Evolutionary conservation across 106 monocot species (phyloP), one percentile per base, ranked within the genome.

Genomic region (Acorus calamus): DNA sequence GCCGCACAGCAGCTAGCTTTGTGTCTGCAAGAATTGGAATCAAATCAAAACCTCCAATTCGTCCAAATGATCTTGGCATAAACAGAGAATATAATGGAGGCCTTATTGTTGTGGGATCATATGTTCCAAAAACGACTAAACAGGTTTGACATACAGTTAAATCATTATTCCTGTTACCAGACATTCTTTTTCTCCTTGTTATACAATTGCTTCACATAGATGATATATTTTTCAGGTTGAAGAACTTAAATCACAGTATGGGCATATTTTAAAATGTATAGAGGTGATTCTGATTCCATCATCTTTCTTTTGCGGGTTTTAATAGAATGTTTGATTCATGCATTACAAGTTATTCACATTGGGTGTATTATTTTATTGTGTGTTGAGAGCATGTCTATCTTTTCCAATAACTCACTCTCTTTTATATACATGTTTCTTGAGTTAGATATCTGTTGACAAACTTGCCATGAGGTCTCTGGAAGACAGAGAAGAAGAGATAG

Each of bases 1-100:
- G 94, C 61, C 86, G 94, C 5, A 96, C 94, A 54, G 94, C 94
- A 55, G 94, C 94, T 47, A 96, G 90, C 71, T 96, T 96, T 84
- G 94, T 96, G 11, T 91, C 91, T 80, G 82, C 90, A 69, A 68
- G 94, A 55, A 96, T 96, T 78, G 90, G 87, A 51, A 90, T 90
- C 63, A 82, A 67, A 70, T 72, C 76, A 46, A 90, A 80, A 71
- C 61, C 82, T 63, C 84, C 84, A 43, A 74, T 96, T 46, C 53
- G 55, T 59, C 84, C 94, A 49, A 65, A 66, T 61, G 82, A 84
- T 64, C 66, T 87, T 44, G 77, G 80, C 44, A 76, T 78, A 61
- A 66, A 54, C 46, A 75, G 56, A 61, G 55, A 57, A 65, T 74
- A 49, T 69, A 65, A 12, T 78, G 94, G 94, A 58, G 94, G 90